Conservation (phyloP, 164 flowering plant genomes). For the Echeveria elegans region DNA sequence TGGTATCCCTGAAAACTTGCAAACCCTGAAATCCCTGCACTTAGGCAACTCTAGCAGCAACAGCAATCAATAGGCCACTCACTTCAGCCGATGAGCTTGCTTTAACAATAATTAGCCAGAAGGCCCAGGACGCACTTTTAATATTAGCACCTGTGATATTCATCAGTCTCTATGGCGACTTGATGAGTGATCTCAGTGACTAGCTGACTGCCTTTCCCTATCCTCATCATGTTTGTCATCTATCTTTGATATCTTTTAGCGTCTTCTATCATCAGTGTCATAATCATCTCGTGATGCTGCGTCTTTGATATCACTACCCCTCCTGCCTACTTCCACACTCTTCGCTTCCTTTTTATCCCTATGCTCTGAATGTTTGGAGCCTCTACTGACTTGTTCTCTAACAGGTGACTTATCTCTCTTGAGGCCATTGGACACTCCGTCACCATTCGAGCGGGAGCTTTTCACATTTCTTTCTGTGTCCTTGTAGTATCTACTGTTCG, state of each 20-base stretch:
- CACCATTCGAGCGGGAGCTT: background rate
- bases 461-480: conserved; percentile 9
- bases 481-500: conserved; percentile 12
- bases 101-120: too few species aligned
- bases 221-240: conserved; percentile 14
- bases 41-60: too few species aligned
- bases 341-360: background rate
- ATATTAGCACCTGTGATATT: background rate
- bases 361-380: background rate
- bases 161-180: conserved; percentile 9
- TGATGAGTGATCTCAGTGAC: conserved; percentile 16
- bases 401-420: too few species aligned
- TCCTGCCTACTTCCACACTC: background rate
- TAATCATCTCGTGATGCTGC: conserved; percentile 9
- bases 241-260: conserved; percentile 14
- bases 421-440: background rate
- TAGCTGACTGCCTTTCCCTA: conserved; percentile 13
- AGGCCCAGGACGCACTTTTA: background rate
- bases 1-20: too few species aligned
- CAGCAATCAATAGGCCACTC: too few species aligned
- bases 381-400: too few species aligned
- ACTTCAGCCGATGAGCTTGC: too few species aligned
- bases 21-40: too few species aligned
- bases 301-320: conserved; percentile 13
- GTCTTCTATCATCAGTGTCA: conserved; percentile 11